Conservation (phyloP, 2,329 filamentous ascomycete species). For the Pseudogymnoascus sp. region DNA sequence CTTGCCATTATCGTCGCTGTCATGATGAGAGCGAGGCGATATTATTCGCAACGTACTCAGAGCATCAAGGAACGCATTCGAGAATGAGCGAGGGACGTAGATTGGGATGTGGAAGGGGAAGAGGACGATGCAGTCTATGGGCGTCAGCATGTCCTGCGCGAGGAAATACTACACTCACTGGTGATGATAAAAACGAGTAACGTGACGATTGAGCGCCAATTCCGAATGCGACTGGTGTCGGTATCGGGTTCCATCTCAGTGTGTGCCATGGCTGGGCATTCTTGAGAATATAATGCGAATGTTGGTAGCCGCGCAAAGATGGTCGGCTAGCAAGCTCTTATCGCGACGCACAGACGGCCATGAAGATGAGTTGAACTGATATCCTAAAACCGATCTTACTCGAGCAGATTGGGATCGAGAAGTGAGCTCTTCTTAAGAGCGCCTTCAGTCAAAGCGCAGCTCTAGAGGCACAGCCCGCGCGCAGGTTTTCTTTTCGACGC, state of each 20-base stretch:
- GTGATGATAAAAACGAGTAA: conserved; percentile 60
- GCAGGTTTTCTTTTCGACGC: not conserved
- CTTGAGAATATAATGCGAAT: not conserved
- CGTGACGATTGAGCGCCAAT: conserved; percentile 63
- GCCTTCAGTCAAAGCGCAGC: not conserved
- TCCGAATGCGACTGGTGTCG: conserved; percentile 47
- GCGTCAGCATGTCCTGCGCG: not conserved
- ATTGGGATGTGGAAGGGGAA: conserved; percentile 61
- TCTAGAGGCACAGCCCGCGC: not conserved
- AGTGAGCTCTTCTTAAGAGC: not conserved
- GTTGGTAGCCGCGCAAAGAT: not conserved
- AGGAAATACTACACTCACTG: conserved; percentile 44
- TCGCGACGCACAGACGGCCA: not conserved
- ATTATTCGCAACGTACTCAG: conserved; percentile 46
- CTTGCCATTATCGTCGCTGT: conserved; percentile 23
- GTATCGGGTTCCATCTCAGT: conserved; percentile 27
- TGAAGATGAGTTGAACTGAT: not conserved
- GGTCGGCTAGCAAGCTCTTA: not conserved
- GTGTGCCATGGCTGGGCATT: not conserved
- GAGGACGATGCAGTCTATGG: conserved; percentile 56
- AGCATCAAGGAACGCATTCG: conserved; percentile 35
- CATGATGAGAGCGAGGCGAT: conserved; percentile 27
- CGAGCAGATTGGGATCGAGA: not conserved
- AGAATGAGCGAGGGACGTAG: conserved; percentile 45
- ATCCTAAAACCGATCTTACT: not conserved